Percentiles rank a stretch among this genome's conserved stretches.
Conservation (phyloP, 140 eudicot species). For the Ambrosia hybrid region DNA sequence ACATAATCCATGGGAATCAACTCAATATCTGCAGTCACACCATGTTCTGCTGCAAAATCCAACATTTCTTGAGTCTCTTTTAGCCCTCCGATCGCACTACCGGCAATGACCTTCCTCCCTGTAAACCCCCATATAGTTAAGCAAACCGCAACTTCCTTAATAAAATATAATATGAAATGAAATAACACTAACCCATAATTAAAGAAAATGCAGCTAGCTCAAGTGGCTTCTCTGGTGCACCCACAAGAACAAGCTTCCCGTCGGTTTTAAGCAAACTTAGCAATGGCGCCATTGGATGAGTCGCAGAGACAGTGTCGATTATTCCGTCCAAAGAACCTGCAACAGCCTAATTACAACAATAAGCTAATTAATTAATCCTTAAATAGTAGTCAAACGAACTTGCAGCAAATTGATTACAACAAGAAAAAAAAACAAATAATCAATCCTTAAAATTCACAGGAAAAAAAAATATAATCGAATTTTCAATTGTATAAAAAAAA, state of each 20-base stretch:
- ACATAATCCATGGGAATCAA: constrained; percentile 9
- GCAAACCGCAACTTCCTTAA: background rate
- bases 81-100: background rate
- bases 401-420: too few species aligned
- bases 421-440: too few species aligned
- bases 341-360: background rate
- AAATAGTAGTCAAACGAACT: background rate
- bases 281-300: background rate
- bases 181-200: background rate
- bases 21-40: constrained; percentile 11
- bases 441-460: too few species aligned
- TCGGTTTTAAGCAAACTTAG: background rate
- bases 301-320: background rate
- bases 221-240: background rate
- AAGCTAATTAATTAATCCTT: background rate
- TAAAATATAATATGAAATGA: background rate
- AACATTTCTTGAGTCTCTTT: constrained; percentile 1
- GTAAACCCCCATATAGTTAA: background rate
- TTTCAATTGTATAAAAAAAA: too few species aligned
- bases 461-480: too few species aligned
- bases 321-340: background rate
- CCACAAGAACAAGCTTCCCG: background rate
- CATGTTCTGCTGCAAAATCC: background rate
- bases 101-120: background rate
- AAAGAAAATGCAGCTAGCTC: background rate